phyloP scores from a whole-genome alignment of 345 rosid genomes.

The Carallia brachiata region DNA sequence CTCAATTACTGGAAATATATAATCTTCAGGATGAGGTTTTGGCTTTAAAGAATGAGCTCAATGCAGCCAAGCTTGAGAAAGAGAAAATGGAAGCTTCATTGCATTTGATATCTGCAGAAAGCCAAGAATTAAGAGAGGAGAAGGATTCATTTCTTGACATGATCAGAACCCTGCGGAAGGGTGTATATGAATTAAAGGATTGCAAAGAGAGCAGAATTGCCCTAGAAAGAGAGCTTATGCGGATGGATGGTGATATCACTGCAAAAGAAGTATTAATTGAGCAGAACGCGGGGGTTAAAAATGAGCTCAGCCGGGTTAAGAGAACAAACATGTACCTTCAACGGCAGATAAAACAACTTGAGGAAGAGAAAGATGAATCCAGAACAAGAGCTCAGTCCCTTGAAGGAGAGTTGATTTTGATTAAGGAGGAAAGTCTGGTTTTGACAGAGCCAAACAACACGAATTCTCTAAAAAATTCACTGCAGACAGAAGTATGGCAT shows the following conservation, averaged over 20 bases:
- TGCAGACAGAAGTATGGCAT: conserved; percentile 31
- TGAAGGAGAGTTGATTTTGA: conserved; percentile 39
- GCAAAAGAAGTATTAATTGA: conserved; percentile 27
- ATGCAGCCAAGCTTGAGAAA: conserved; percentile 29
- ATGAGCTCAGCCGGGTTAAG: conserved; percentile 36
- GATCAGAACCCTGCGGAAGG: conserved; percentile 33
- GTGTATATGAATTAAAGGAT: conserved; percentile 37
- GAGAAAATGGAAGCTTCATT: conserved; percentile 37
- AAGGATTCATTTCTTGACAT: conserved; percentile 29
- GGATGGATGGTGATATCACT: conserved; percentile 28
- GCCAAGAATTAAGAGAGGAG: conserved; percentile 37
- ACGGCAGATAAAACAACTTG: conserved; percentile 38
- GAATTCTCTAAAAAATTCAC: conserved; percentile 13
- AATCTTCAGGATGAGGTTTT: conserved; percentile 31
- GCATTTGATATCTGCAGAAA: conserved; percentile 25
- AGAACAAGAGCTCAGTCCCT: conserved; percentile 31
- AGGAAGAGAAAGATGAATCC: conserved; percentile 40
- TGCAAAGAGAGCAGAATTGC: conserved; percentile 24
- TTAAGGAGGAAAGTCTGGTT: conserved; percentile 36
- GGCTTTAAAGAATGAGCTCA: conserved; percentile 32
- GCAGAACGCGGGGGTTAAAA: conserved; percentile 36
- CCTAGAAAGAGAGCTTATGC: conserved; percentile 41
- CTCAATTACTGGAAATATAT: conserved; percentile 32
- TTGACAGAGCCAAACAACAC: conserved; percentile 13
- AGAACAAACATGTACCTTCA: conserved; percentile 42